Percentiles rank a stretch among this genome's conserved stretches.
Conservation (phyloP, 768 basidiomycete species). For the Suillus brevipes region DNA sequence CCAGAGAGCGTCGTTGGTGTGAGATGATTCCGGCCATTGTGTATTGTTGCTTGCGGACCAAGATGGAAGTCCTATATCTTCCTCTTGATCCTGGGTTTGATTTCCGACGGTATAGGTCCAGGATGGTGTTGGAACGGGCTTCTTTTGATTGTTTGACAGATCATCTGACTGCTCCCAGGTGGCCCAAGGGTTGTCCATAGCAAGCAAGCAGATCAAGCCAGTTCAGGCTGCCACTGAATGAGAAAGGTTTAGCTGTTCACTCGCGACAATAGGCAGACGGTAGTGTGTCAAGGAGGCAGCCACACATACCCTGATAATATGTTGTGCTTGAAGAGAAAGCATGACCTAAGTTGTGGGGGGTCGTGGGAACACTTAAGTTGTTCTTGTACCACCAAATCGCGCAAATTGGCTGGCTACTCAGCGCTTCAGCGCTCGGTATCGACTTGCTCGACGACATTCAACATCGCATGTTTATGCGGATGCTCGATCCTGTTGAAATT, state of each 20-base stretch:
- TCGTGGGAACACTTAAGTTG: neutral
- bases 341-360: neutral
- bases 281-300: neutral
- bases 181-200: conserved; percentile 78
- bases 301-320: neutral
- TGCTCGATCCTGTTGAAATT: neutral
- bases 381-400: neutral
- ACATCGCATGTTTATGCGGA: neutral
- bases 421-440: neutral
- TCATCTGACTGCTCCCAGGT: conserved; percentile 60
- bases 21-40: conserved; percentile 51
- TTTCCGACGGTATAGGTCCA: conserved; percentile 14
- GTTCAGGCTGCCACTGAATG: neutral
- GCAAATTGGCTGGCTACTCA: neutral
- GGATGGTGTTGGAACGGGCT: conserved; percentile 6
- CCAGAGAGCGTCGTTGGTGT: conserved; percentile 45
- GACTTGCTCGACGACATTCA: neutral
- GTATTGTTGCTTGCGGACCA: conserved; percentile 51
- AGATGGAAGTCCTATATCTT: conserved; percentile 56
- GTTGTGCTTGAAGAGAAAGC: neutral
- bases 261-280: neutral
- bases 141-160: conserved; percentile 7
- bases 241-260: neutral
- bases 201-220: neutral
- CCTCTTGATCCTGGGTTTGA: conserved; percentile 40